Evolutionary conservation across 306 rosid species (phyloP).

Genomic region (Prunus armeniaca): DNA sequence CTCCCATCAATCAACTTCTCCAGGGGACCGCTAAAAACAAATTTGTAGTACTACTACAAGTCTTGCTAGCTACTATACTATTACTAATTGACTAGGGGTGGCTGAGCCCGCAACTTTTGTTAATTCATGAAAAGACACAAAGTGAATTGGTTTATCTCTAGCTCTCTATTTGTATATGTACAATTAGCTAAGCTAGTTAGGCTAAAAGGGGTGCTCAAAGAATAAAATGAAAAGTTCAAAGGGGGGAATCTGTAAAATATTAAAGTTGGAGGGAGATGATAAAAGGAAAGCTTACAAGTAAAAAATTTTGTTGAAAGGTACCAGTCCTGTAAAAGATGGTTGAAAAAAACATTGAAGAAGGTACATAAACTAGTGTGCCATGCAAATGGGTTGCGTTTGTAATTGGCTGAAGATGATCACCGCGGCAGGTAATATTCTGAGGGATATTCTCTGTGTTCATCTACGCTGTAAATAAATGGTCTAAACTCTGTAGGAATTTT

Average conservation of each 20-base stretch:
- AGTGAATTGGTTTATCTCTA: background rate
- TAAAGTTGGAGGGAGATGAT: background rate
- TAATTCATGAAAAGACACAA: too few relatives aligned
- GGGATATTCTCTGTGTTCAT: slow-evolving; percentile 3
- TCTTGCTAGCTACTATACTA: background rate
- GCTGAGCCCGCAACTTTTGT: too few relatives aligned
- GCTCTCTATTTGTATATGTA: background rate
- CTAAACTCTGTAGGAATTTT: slow-evolving; percentile 13
- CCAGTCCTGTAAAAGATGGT: background rate
- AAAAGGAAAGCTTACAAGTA: background rate
- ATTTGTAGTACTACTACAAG: background rate
- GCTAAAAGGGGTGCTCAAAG: too few relatives aligned
- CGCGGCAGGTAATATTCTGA: background rate
- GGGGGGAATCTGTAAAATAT: background rate
- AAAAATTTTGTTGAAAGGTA: background rate
- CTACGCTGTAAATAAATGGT: background rate
- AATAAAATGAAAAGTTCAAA: background rate
- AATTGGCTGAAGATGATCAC: background rate
- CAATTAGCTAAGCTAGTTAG: background rate
- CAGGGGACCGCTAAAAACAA: slow-evolving; percentile 28
- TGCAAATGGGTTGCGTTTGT: background rate
- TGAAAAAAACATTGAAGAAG: background rate
- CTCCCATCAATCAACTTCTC: slow-evolving; percentile 28
- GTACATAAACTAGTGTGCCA: slow-evolving; percentile 30
- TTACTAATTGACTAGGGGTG: background rate